Evolutionary conservation across 2,329 filamentous ascomycete genomes (phyloP).

Genomic region (Podosphaera leucotricha): DNA sequence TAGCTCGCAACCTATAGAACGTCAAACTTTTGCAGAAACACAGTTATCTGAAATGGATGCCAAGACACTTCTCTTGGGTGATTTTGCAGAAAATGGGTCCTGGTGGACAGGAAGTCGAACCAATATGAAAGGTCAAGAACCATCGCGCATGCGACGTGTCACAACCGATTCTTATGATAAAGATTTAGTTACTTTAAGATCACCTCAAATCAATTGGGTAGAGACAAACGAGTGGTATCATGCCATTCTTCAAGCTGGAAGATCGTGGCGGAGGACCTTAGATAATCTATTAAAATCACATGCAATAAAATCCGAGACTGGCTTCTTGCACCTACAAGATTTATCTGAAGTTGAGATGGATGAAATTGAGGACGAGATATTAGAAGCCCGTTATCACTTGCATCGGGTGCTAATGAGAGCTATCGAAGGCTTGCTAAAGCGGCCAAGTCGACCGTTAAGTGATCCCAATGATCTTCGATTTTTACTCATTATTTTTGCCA

Average conservation of each 20-base stretch:
- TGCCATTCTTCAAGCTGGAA: constrained; percentile 41
- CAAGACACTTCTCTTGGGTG: constrained; percentile 49
- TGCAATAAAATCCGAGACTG: constrained; percentile 3
- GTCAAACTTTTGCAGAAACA: constrained; percentile 13
- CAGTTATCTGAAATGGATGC: constrained; percentile 41
- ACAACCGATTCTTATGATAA: constrained; percentile 2
- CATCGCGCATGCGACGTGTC: constrained; percentile 14
- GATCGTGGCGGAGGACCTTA: constrained; percentile 38
- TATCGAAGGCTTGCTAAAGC: constrained; percentile 55
- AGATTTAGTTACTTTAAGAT: constrained; percentile 29
- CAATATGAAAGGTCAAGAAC: constrained; percentile 18
- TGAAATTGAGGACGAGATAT: constrained; percentile 26
- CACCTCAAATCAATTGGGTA: constrained; percentile 52
- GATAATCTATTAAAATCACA: constrained; percentile 23
- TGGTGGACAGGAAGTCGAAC: constrained; percentile 49
- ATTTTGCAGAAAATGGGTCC: constrained; percentile 57
- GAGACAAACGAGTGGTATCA: constrained; percentile 53
- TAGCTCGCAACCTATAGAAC: constrained; percentile 12
- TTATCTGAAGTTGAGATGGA: constrained; percentile 12
- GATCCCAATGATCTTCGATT: constrained; percentile 52
- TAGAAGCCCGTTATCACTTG: constrained; percentile 42
- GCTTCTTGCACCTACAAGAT: constrained; percentile 2
- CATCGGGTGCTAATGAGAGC: constrained; percentile 52
- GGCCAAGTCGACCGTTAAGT: constrained; percentile 46
- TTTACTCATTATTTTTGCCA: constrained; percentile 53